phyloP scores from a whole-genome alignment of 805 yeast species.

The Candida gorgasii region DNA sequence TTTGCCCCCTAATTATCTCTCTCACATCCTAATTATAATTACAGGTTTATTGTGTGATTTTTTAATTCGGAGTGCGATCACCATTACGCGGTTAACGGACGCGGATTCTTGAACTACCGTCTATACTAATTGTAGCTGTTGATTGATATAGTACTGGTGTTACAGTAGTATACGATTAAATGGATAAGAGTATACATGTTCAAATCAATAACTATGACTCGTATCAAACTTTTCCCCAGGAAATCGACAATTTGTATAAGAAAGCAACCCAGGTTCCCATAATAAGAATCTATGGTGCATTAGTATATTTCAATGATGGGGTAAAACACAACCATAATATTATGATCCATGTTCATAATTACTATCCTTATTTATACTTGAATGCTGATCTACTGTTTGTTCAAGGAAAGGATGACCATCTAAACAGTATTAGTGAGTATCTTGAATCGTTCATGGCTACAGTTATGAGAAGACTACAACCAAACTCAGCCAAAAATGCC shows the following conservation, averaged over 20 bases:
- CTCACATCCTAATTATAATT: too few relatives aligned
- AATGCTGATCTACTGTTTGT: constrained; percentile 49
- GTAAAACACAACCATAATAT: constrained; percentile 27
- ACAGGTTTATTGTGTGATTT: too few relatives aligned
- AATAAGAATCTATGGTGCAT: constrained; percentile 73
- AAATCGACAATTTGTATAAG: constrained; percentile 48
- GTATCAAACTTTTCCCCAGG: constrained; percentile 59
- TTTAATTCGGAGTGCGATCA: too few relatives aligned
- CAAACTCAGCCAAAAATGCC: background rate
- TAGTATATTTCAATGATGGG: constrained; percentile 51
- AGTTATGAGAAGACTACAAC: background rate
- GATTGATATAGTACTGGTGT: too few relatives aligned
- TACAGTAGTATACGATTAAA: too few relatives aligned
- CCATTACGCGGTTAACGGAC: too few relatives aligned
- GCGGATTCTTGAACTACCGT: too few relatives aligned
- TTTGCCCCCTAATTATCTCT: too few relatives aligned
- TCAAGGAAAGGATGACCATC: constrained; percentile 5
- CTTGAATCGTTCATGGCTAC: constrained; percentile 45
- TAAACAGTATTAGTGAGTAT: constrained; percentile 39
- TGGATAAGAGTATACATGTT: constrained; percentile 20
- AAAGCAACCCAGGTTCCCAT: constrained; percentile 63
- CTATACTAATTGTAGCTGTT: too few relatives aligned
- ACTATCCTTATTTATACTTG: constrained; percentile 77
- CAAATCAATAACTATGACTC: constrained; percentile 67
- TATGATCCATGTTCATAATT: constrained; percentile 76